phyloP scores from a whole-genome alignment of 164 flowering plant genomes.

The Brasenia schreberi region DNA sequence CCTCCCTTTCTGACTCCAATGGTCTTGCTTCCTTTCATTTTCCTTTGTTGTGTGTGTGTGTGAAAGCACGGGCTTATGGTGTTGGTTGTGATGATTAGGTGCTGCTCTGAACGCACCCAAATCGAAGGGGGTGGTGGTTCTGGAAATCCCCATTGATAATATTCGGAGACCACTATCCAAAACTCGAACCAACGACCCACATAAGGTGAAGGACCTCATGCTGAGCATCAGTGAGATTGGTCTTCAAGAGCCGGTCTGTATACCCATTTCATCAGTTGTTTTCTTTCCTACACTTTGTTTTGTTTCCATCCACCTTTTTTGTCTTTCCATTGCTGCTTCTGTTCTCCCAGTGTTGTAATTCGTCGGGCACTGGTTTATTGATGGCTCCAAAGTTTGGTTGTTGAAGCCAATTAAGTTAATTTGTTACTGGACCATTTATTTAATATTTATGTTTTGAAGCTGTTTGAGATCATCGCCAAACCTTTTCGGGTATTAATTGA shows the following conservation, averaged over 20 bases:
- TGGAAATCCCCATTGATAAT: slow-evolving; percentile 76
- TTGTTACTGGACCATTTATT: no score
- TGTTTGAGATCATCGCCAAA: no score
- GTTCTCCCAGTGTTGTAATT: neutral
- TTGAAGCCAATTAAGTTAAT: no score
- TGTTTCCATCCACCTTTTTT: neutral
- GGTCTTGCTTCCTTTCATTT: neutral
- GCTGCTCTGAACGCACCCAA: slow-evolving; percentile 11
- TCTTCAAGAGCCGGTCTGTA: slow-evolving; percentile 74
- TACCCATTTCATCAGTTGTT: neutral
- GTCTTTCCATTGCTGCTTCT: neutral
- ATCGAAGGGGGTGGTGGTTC: slow-evolving; percentile 34
- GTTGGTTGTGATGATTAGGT: neutral
- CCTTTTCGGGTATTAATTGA: no score
- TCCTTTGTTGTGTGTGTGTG: neutral
- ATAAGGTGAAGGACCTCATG: slow-evolving; percentile 86
- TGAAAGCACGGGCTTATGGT: no score
- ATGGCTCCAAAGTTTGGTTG: no score
- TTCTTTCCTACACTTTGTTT: neutral
- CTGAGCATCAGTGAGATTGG: slow-evolving; percentile 78
- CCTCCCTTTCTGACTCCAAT: neutral
- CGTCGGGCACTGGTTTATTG: neutral
- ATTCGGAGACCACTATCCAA: slow-evolving; percentile 83
- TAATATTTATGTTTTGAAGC: no score
- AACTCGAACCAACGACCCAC: slow-evolving; percentile 69